Conservation (phyloP, 441 rosid species). For the Breynia disticha region DNA sequence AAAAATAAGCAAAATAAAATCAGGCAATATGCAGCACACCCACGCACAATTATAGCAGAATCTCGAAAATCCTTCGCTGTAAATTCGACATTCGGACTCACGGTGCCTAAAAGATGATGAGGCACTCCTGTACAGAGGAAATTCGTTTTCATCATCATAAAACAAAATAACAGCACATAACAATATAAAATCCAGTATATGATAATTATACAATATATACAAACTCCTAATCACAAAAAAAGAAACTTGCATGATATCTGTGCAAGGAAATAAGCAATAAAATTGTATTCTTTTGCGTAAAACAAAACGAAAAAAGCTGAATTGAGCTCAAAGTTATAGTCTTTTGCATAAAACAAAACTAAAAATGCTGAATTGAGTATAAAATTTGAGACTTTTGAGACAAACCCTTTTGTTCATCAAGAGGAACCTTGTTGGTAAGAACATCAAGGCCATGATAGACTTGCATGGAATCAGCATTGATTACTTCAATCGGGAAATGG, state of each 20-base stretch:
- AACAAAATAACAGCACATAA: background rate
- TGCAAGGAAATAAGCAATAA: too few species aligned
- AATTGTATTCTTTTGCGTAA: background rate
- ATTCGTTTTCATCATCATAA: background rate
- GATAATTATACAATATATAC: background rate
- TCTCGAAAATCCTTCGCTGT: constrained; percentile 69
- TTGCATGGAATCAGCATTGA: constrained; percentile 92
- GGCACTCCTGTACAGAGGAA: constrained; percentile 46
- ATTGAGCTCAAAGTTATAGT: background rate
- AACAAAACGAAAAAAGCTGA: too few species aligned
- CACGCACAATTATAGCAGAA: constrained; percentile 60
- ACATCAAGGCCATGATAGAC: constrained; percentile 71
- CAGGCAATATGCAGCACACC: constrained; percentile 18
- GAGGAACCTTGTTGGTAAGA: constrained; percentile 72
- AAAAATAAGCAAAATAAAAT: background rate
- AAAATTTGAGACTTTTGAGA: background rate
- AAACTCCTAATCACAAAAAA: too few species aligned
- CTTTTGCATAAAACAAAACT: background rate
- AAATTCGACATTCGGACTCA: constrained; percentile 54
- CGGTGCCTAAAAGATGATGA: constrained; percentile 76
- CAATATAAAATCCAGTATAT: background rate
- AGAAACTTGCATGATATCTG: too few species aligned
- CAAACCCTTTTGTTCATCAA: constrained; percentile 53
- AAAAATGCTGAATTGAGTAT: background rate
- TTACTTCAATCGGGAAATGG: constrained; percentile 55